These are phyloP conservation scores for Eimeria zaria DNA, from an alignment of 169 alveolate species.

Conservation along the genomic window DNA sequence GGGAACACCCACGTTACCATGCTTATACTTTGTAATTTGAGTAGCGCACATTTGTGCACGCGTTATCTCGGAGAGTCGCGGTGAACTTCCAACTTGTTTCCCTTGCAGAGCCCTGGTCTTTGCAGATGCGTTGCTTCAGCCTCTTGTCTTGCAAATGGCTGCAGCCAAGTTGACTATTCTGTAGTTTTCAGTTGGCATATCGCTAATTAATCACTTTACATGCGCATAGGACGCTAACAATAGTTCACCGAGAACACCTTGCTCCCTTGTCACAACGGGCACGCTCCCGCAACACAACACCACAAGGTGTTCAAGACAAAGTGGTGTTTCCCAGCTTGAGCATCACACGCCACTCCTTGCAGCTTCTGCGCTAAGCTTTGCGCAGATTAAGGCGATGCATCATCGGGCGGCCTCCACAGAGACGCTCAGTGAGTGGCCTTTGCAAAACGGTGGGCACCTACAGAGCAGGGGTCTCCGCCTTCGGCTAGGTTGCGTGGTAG, in stretches of 20 bases:
- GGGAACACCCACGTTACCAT: not conserved
- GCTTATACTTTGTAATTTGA: not conserved
- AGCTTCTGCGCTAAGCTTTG: not conserved
- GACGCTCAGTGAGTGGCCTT: not conserved
- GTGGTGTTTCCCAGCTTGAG: not conserved
- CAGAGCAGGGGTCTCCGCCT: not conserved
- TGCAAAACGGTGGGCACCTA: not conserved
- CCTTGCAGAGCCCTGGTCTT: no score
- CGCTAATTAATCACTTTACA: no score
- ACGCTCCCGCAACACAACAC: not conserved
- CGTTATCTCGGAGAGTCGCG: no score
- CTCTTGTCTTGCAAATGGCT: no score
- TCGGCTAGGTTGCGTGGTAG: not conserved
- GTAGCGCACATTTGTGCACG: not conserved
- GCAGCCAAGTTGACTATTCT: no score
- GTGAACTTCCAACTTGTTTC: no score
- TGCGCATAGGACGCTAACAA: no score
- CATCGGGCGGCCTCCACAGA: not conserved
- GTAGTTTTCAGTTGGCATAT: no score
- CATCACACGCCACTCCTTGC: not conserved
- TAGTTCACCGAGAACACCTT: no score
- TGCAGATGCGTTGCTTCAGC: no score
- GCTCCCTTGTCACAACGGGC: not conserved
- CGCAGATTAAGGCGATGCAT: not conserved
- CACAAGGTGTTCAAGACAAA: not conserved